Base-by-base conservation (phyloP, 164 flowering plant genomes). In the Magnolia changhungtana region DNA sequence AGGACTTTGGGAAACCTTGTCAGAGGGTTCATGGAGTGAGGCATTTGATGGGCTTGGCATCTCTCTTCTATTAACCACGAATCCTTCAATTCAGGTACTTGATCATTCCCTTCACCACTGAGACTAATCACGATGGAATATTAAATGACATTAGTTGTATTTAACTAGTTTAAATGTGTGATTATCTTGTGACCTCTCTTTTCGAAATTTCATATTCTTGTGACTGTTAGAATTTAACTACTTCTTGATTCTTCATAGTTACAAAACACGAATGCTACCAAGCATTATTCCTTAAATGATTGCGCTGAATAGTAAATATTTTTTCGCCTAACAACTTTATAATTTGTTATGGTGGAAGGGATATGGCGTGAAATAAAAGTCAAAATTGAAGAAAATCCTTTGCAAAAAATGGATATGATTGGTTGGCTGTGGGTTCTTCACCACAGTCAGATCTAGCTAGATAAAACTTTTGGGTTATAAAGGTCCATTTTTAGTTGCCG, bases 51-150 rank as follows among this genome's bases (percentile, higher is more conserved):
- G 96, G 74, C 88, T 94, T 72, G 96, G 92, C 80, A 90, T 94
- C 68, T 92, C 97, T 73, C 92, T 94, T 79, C 90, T 94, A 65
- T 85, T 94, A 78, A 92, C 97, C 10, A 78, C 91, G 68, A 94
- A 94, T 82, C 98, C 98, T 55, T 80, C 98, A 66, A 94, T 94
- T 65, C 98, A 94, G 94, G 97, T 92, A 84, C 27, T 70, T 77
- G 50, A 18, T 63, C 31, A 3, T 73, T n/a, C 45, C 45, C 45
- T 37, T 37, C 45, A 5, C 45, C 45, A 37, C 45, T 13, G 21
- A 24, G 50, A 61, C 37, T 73, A 23, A 73, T 37, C 11, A 14
- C 9, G 7, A 59, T 59, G 21, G 13, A 63, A 59, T 16, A 63
- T 19, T n/a, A 1, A 8, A 21, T 58, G n/a, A 2, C 19, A 31